These are phyloP conservation scores for Blastocystis sp. DNA, from an alignment of 352 stramenopile species.

Conservation along the genomic window DNA sequence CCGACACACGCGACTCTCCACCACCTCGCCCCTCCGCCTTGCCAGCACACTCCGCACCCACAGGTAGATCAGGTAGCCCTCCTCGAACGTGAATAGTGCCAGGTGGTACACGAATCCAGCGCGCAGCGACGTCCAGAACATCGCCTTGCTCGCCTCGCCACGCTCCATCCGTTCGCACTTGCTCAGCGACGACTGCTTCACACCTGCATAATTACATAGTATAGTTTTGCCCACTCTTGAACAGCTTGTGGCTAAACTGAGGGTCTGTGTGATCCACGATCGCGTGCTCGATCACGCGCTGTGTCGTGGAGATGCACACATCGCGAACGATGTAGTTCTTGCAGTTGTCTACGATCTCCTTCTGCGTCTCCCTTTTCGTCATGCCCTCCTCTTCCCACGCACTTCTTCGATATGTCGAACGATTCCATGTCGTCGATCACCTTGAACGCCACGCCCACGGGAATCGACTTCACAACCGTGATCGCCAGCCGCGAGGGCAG, in stretches of 20 bases:
- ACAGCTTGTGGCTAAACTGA: slow-evolving; percentile 44
- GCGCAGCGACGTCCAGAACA: slow-evolving; percentile 9
- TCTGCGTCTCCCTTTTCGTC: slow-evolving; percentile 30
- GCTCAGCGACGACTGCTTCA: slow-evolving; percentile 3
- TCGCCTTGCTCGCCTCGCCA: not conserved
- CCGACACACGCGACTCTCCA: not conserved
- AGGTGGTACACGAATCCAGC: slow-evolving; percentile 34
- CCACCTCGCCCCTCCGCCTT: not conserved
- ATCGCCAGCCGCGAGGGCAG: slow-evolving; percentile 1
- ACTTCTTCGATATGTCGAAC: slow-evolving; percentile 56
- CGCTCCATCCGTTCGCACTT: not conserved
- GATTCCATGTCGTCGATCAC: slow-evolving; percentile 40
- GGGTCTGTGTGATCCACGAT: not conserved
- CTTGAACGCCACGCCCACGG: slow-evolving; percentile 24
- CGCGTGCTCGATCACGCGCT: slow-evolving; percentile 25
- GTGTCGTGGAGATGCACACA: not conserved
- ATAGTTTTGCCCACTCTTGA: not conserved
- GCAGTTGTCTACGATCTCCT: slow-evolving; percentile 19
- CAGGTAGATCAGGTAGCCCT: not conserved
- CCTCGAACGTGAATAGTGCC: slow-evolving; percentile 12
- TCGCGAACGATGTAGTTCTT: slow-evolving; percentile 26
- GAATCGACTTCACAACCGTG: slow-evolving; percentile 37
- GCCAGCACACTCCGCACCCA: not conserved
- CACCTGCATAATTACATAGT: slow-evolving; percentile 1
- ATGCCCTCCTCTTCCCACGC: not conserved